These are phyloP conservation scores for Pueraria montana DNA, from an alignment of 306 rosid species.

Conservation along the genomic window DNA sequence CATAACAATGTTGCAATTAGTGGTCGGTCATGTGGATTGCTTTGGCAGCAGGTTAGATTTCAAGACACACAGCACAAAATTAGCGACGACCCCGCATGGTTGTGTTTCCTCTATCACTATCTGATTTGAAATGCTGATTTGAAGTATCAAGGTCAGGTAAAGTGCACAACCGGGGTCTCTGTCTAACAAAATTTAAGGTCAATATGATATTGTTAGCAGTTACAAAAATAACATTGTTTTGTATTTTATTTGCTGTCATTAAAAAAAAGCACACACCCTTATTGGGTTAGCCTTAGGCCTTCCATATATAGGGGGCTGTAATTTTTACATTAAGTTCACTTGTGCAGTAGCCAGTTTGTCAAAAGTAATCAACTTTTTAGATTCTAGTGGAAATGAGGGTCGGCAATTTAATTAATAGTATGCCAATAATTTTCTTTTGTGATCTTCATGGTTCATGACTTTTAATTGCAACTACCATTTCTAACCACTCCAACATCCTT, in stretches of 20 bases:
- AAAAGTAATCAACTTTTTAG: constrained; percentile 49
- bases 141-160: constrained; percentile 43
- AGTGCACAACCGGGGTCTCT: constrained; percentile 18
- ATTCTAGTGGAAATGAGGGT: constrained; percentile 44
- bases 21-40: constrained; percentile 62
- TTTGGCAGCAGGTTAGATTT: constrained; percentile 49
- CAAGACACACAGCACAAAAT: constrained; percentile 44
- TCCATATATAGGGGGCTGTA: not conserved
- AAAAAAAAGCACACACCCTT: constrained; percentile 6
- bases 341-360: constrained; percentile 21
- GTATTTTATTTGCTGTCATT: not conserved
- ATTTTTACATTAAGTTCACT: constrained; percentile 18
- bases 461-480: constrained; percentile 44
- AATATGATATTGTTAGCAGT: not conserved
- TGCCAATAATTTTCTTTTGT: constrained; percentile 45
- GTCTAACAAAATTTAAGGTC: not conserved
- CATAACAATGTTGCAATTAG: constrained; percentile 33
- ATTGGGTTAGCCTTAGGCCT: constrained; percentile 4
- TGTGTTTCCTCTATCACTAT: constrained; percentile 56
- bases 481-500: constrained; percentile 58
- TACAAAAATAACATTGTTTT: not conserved
- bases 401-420: constrained; percentile 34
- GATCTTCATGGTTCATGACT: constrained; percentile 48
- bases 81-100: constrained; percentile 47
- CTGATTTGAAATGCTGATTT: constrained; percentile 55